Percentiles rank a stretch among this genome's conserved stretches.
Evolutionary conservation across 257 asterid species (phyloP).

Genomic region (Penstemon newberryi): DNA sequence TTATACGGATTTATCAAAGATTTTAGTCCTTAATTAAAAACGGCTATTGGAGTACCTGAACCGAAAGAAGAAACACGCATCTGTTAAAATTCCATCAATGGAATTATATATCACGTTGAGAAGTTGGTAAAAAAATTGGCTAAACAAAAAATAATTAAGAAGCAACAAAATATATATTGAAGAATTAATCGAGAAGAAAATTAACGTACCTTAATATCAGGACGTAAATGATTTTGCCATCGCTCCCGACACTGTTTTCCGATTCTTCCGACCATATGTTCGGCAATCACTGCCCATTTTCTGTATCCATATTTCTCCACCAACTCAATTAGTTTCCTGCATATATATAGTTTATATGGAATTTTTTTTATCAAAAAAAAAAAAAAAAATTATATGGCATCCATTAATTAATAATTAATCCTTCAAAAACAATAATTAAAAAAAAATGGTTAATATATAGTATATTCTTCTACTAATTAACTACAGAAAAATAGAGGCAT

Average conservation of each 20-base stretch:
- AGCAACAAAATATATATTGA: background rate
- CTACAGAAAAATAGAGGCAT: no score
- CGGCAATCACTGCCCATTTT: slow-evolving; percentile 66
- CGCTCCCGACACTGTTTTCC: slow-evolving; percentile 89
- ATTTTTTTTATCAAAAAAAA: no score
- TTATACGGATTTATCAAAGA: background rate
- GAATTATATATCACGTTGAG: no score
- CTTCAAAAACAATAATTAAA: background rate
- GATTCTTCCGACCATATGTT: slow-evolving; percentile 62
- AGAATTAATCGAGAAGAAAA: background rate
- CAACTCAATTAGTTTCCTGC: slow-evolving; percentile 49
- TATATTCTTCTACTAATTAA: no score
- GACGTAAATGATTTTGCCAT: slow-evolving; percentile 80
- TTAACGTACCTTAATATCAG: slow-evolving; percentile 59
- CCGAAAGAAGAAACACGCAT: background rate
- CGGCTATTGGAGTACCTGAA: background rate
- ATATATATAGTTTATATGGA: background rate
- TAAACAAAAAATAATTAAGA: background rate
- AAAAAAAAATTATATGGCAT: no score
- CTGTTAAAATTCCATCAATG: background rate
- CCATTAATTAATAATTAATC: background rate
- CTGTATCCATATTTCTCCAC: slow-evolving; percentile 48
- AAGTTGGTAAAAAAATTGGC: background rate
- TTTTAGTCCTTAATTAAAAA: background rate
- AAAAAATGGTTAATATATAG: no score